Percentiles rank a stretch among this genome's conserved stretches.
Evolutionary conservation across 2,329 filamentous ascomycete species (phyloP).

Genomic region (Parastagonospora avenae): DNA sequence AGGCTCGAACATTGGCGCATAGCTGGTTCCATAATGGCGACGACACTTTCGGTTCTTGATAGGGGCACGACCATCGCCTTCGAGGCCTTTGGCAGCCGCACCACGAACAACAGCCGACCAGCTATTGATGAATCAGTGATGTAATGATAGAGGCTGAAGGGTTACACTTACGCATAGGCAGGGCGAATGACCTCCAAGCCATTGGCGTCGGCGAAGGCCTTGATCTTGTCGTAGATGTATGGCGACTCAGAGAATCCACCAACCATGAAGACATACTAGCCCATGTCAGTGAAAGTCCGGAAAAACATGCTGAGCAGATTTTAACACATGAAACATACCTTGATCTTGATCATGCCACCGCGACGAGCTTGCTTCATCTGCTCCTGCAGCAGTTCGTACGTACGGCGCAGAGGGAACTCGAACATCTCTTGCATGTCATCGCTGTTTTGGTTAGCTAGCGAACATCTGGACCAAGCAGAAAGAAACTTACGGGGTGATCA

Average conservation of each 20-base stretch:
- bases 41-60: constrained; percentile 26
- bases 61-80: background rate
- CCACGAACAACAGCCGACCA: constrained; percentile 37
- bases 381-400: constrained; percentile 15
- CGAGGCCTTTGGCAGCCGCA: constrained; percentile 29
- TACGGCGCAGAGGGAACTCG: constrained; percentile 10
- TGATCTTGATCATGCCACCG: constrained; percentile 10
- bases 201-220: background rate
- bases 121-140: constrained; percentile 7
- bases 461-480: background rate
- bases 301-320: background rate
- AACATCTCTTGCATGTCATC: constrained; percentile 26
- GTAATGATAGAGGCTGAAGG: rapidly evolving
- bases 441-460: constrained; percentile 10
- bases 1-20: background rate
- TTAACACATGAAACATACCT: constrained; percentile 10
- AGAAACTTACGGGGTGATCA: constrained; percentile 21
- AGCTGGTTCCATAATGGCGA: constrained; percentile 23
- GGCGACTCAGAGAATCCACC: constrained; percentile 35
- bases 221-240: constrained; percentile 26
- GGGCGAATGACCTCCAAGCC: constrained; percentile 17
- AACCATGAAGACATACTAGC: constrained; percentile 29
- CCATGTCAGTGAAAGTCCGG: background rate
- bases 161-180: constrained; percentile 19
- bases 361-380: constrained; percentile 11